Evolutionary conservation across 2,329 filamentous ascomycete species (phyloP).

Genomic region (Neofusicoccum kwambonambiense): DNA sequence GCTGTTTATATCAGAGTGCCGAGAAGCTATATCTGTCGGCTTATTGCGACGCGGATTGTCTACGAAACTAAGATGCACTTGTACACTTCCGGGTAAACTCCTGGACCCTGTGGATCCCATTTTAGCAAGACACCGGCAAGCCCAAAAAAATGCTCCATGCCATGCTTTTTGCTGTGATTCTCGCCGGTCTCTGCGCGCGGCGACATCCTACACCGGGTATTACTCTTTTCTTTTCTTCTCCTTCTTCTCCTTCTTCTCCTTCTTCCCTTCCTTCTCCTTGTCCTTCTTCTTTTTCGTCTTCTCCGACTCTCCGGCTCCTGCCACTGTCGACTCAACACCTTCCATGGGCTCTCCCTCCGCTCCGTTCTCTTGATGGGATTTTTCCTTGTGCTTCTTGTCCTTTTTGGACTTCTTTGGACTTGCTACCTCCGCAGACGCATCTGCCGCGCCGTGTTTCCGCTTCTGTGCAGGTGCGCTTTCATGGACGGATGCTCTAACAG

Average conservation of each 20-base stretch:
- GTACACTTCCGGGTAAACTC: conserved; percentile 2
- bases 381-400: conserved; percentile 18
- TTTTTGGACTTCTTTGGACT: conserved; percentile 33
- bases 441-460: conserved; percentile 36
- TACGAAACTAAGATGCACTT: background rate
- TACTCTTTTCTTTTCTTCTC: conserved; percentile 31
- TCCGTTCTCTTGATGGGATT: conserved; percentile 16
- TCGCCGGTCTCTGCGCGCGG: background rate
- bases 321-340: conserved; percentile 18
- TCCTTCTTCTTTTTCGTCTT: conserved; percentile 27
- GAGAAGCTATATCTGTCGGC: background rate
- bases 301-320: background rate
- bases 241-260: conserved; percentile 29
- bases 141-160: background rate
- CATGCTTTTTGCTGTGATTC: background rate
- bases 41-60: background rate
- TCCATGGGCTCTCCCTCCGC: conserved; percentile 16
- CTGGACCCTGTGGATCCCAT: conserved; percentile 7
- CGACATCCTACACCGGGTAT: conserved; percentile 30
- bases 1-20: background rate
- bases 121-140: background rate
- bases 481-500: conserved; percentile 42
- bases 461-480: conserved; percentile 42
- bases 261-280: conserved; percentile 31
- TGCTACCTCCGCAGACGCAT: conserved; percentile 26